These are phyloP conservation scores for Hirschfeldia incana DNA, from an alignment of 345 rosid species.

Conservation along the genomic window DNA sequence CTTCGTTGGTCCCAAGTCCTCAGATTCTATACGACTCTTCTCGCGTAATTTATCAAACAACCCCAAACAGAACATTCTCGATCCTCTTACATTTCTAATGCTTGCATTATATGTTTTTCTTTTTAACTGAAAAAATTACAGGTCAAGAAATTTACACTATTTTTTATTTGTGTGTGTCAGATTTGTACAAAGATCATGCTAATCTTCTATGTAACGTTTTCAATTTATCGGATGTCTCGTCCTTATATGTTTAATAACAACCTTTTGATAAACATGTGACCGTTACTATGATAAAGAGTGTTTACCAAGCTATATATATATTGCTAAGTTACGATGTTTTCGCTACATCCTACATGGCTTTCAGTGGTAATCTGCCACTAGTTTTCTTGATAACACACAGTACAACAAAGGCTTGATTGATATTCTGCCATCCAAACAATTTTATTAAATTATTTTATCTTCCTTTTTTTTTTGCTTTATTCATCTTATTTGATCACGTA, in stretches of 20 bases:
- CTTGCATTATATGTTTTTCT: neutral
- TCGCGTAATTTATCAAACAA: neutral
- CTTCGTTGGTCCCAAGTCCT: constrained; percentile 15
- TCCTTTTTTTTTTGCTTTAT: too few species aligned
- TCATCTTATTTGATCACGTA: neutral
- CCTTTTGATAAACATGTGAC: too few species aligned
- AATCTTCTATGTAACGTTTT: too few species aligned
- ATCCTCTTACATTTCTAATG: neutral
- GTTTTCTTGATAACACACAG: neutral
- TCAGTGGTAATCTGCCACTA: neutral
- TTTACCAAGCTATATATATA: too few species aligned
- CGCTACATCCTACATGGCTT: neutral
- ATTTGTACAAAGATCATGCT: too few species aligned
- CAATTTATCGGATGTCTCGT: too few species aligned
- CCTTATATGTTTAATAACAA: too few species aligned
- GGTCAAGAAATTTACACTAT: too few species aligned
- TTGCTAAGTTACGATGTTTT: too few species aligned
- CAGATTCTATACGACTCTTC: constrained; percentile 33
- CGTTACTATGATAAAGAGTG: too few species aligned
- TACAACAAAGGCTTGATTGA: neutral
- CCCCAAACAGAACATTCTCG: neutral
- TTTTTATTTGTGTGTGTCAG: too few species aligned
- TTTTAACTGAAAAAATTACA: too few species aligned
- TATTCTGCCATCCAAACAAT: neutral
- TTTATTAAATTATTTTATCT: neutral